These are phyloP conservation scores for Papilionanthe hybrid DNA, from an alignment of 116 monocot species.

Conservation along the genomic window DNA sequence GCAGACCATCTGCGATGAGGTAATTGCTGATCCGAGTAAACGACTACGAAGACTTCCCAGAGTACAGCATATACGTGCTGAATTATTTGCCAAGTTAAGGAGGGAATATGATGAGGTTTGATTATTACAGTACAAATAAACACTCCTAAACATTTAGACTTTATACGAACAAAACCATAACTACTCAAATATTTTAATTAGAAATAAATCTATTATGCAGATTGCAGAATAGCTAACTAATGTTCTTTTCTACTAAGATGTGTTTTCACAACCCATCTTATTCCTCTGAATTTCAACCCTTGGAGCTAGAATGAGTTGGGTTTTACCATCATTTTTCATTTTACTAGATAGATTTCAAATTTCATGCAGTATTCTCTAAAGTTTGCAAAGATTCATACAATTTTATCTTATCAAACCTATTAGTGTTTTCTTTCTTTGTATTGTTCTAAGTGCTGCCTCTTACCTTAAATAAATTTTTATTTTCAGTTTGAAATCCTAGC, in stretches of 20 bases:
- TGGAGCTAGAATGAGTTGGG: not conserved
- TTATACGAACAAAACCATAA: not conserved
- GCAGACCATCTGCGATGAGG: slow-evolving; percentile 65
- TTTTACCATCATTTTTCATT: too few relatives aligned
- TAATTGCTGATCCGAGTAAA: slow-evolving; percentile 62
- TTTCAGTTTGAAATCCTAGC: slow-evolving; percentile 73
- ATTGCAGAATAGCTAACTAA: not conserved
- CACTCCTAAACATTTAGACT: not conserved
- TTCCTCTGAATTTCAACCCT: not conserved
- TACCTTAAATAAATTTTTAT: not conserved
- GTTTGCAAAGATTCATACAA: too few relatives aligned
- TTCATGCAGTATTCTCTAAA: too few relatives aligned
- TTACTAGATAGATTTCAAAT: too few relatives aligned
- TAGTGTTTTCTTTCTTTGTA: too few relatives aligned
- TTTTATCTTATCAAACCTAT: too few relatives aligned
- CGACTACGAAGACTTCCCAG: slow-evolving; percentile 82
- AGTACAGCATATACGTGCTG: slow-evolving; percentile 81
- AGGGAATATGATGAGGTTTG: slow-evolving; percentile 84
- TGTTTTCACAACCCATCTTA: not conserved
- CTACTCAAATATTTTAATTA: not conserved
- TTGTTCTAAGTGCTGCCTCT: too few relatives aligned
- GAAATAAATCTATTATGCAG: not conserved
- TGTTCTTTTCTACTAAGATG: not conserved
- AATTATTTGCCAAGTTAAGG: slow-evolving; percentile 61
- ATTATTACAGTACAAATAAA: not conserved